Evolutionary conservation across 2,329 filamentous ascomycete genomes (phyloP).

Genomic region (Fusarium heterosporum): DNA sequence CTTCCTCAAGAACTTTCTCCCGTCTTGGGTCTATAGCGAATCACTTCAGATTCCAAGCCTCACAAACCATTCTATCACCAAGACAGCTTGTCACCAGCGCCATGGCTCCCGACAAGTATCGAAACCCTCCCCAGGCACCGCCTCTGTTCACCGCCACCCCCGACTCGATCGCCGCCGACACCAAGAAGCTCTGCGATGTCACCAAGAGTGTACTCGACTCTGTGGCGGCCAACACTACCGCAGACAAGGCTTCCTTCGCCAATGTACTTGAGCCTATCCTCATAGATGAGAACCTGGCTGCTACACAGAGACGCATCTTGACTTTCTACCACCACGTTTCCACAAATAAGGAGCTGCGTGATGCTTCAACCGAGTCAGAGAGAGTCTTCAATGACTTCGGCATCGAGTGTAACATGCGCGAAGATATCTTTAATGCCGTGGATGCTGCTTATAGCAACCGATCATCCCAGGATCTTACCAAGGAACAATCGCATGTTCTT

Average conservation of each 20-base stretch:
- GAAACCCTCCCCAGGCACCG: slow-evolving; percentile 80
- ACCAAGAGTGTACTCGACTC: slow-evolving; percentile 74
- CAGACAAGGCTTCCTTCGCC: slow-evolving; percentile 64
- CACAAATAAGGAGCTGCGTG: slow-evolving; percentile 73
- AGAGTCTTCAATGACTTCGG: slow-evolving; percentile 80
- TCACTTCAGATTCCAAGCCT: slow-evolving; percentile 61
- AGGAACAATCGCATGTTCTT: slow-evolving; percentile 77
- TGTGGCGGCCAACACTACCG: slow-evolving; percentile 71
- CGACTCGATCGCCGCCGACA: slow-evolving; percentile 73
- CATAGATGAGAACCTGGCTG: slow-evolving; percentile 75
- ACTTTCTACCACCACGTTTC: slow-evolving; percentile 87
- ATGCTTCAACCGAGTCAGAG: slow-evolving; percentile 81
- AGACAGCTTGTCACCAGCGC: slow-evolving; percentile 61
- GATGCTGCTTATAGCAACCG: slow-evolving; percentile 66
- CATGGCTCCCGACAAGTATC: slow-evolving; percentile 76
- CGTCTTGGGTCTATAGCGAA: slow-evolving; percentile 69
- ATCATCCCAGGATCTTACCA: slow-evolving; percentile 68
- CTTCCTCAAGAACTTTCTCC: slow-evolving; percentile 68
- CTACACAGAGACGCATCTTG: slow-evolving; percentile 72
- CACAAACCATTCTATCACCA: slow-evolving; percentile 46
- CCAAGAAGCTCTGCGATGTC: slow-evolving; percentile 72
- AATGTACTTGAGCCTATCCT: slow-evolving; percentile 75
- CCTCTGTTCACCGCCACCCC: slow-evolving; percentile 82
- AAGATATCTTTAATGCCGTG: slow-evolving; percentile 79
- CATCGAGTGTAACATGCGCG: slow-evolving; percentile 83